Conservation (phyloP, 371 early-diverging fungal genomes). For the Circinella umbellata region DNA sequence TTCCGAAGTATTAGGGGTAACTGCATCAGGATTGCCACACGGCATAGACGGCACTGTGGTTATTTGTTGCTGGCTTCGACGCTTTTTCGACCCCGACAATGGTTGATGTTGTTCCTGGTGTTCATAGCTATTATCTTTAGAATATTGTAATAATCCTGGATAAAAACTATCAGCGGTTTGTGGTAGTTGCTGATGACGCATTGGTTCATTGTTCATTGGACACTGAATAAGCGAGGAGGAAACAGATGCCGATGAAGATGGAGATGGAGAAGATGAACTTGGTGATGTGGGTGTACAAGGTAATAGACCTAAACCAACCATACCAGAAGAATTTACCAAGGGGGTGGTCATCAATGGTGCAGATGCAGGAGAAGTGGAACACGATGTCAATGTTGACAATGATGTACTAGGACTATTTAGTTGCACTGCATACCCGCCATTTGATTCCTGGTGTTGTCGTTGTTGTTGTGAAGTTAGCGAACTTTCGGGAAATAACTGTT, state of each 20-base stretch:
- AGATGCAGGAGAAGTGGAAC: slow-evolving; percentile 33
- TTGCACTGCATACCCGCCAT: not conserved
- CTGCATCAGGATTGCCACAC: slow-evolving; percentile 4
- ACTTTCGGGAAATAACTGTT: not conserved
- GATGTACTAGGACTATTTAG: slow-evolving; percentile 12
- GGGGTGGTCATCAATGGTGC: slow-evolving; percentile 10
- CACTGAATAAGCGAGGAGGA: slow-evolving; percentile 7
- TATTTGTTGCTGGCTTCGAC: not conserved
- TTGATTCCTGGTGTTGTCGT: not conserved
- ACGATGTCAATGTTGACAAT: slow-evolving; percentile 16
- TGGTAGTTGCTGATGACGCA: not conserved
- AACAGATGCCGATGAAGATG: slow-evolving; percentile 14
- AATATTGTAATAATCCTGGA: slow-evolving; percentile 37
- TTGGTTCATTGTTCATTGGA: not conserved
- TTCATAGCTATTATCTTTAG: slow-evolving; percentile 24
- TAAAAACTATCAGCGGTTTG: slow-evolving; percentile 21
- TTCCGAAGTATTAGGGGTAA: not conserved
- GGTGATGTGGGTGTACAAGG: slow-evolving; percentile 26
- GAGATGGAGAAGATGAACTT: slow-evolving; percentile 30
- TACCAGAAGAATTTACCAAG: not conserved
- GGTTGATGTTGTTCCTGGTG: slow-evolving; percentile 13
- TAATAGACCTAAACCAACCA: slow-evolving; percentile 6
- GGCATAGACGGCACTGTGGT: not conserved
- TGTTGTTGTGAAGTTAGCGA: not conserved
- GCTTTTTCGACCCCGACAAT: slow-evolving; percentile 19